phyloP scores from a whole-genome alignment of 192 early-diverging fungal species.

The Rhizophagus prolifer region DNA sequence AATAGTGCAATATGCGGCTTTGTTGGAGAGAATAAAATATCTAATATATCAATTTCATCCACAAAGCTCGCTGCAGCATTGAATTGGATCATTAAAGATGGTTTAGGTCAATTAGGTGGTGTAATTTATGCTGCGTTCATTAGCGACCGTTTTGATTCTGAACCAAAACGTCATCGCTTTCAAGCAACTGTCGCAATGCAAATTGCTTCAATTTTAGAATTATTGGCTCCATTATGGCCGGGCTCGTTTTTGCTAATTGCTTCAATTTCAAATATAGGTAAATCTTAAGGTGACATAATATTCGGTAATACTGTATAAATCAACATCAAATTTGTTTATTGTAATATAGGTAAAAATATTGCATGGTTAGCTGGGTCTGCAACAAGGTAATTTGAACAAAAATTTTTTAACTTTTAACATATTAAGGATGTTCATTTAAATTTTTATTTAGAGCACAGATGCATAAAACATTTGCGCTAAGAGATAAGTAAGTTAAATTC shows the following conservation, averaged over 20 bases:
- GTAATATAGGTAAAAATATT: constrained; percentile 65
- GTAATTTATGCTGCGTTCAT: constrained; percentile 79
- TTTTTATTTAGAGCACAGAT: constrained; percentile 61
- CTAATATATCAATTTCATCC: constrained; percentile 3
- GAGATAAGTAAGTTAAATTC: constrained; percentile 59
- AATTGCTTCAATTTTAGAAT: constrained; percentile 69
- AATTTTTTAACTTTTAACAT: not conserved
- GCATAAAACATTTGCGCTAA: constrained; percentile 67
- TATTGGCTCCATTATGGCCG: constrained; percentile 79
- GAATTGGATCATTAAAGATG: constrained; percentile 93
- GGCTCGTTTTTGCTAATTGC: constrained; percentile 73
- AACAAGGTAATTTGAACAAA: constrained; percentile 43
- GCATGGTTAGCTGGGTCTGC: constrained; percentile 82
- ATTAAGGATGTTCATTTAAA: not conserved
- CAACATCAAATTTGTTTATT: too few species aligned
- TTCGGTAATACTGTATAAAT: too few species aligned
- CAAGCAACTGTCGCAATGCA: constrained; percentile 71
- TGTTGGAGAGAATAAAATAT: not conserved
- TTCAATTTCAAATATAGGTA: constrained; percentile 78
- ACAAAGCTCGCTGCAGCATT: constrained; percentile 70
- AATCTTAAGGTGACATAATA: not conserved
- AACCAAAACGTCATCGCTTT: constrained; percentile 82
- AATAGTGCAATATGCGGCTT: not conserved
- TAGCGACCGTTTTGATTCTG: constrained; percentile 75
- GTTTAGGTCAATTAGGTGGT: constrained; percentile 81